A percentile compares a stretch with the other conserved stretches of the same genome.
These are phyloP conservation scores for Lipomyces yamadae DNA, from an alignment of 805 yeast genomes.

Conservation along the genomic window DNA sequence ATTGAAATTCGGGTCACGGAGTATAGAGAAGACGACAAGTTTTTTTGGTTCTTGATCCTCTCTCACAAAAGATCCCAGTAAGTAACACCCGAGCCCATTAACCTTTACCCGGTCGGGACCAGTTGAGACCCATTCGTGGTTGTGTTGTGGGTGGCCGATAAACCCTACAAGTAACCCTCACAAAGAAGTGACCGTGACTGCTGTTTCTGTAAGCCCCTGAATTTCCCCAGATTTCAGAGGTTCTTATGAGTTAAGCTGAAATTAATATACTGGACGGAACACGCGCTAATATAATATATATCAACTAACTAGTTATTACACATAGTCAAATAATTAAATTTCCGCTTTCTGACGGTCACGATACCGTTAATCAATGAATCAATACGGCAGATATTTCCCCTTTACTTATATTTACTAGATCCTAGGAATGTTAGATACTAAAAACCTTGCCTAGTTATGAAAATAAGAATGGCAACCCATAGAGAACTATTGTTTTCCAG, in stretches of 20 bases:
- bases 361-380: no score
- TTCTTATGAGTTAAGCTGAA: no score
- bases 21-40: no score
- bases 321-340: no score
- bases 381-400: no score
- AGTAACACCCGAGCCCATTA: not conserved
- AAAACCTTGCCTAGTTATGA: not conserved
- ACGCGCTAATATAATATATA: not conserved
- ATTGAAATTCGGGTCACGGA: not conserved
- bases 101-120: not conserved
- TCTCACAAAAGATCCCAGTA: not conserved
- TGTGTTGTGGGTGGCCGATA: not conserved
- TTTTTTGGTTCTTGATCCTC: not conserved
- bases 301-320: not conserved
- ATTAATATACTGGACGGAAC: no score
- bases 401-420: not conserved
- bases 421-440: not conserved
- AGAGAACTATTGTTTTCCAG: not conserved
- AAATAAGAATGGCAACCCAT: not conserved
- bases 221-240: not conserved
- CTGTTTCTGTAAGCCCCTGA: not conserved
- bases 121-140: not conserved
- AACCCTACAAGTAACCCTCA: not conserved
- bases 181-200: not conserved
- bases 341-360: no score